A percentile compares a stretch with the other conserved stretches of the same genome.
Conservation (phyloP, 441 rosid species). For the Populus hybrid region DNA sequence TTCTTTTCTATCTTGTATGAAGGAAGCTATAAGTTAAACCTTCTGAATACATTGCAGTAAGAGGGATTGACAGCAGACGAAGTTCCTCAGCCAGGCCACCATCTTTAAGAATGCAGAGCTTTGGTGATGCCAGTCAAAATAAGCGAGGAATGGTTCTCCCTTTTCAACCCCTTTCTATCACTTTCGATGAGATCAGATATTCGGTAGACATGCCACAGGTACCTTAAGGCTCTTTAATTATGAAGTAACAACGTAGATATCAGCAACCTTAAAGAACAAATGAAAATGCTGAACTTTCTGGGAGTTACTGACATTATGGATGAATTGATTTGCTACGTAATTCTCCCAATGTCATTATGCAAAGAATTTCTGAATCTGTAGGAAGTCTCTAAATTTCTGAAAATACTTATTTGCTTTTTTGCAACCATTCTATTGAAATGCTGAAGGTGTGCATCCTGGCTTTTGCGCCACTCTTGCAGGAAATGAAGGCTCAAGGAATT, state of each 20-base stretch:
- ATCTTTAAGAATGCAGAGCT: conserved; percentile 29
- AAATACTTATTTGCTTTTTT: no score
- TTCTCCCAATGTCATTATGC: background rate
- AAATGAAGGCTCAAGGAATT: conserved; percentile 59
- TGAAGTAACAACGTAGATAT: background rate
- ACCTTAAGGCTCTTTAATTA: background rate
- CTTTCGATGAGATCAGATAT: conserved; percentile 57
- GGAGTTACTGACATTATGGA: background rate
- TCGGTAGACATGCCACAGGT: conserved; percentile 74
- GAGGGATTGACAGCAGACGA: conserved; percentile 19
- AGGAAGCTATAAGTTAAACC: conserved; percentile 2
- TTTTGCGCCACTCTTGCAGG: conserved; percentile 30
- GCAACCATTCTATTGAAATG: background rate
- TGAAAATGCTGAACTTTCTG: background rate
- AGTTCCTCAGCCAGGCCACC: conserved; percentile 26
- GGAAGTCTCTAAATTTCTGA: background rate
- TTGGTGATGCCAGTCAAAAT: conserved; percentile 22
- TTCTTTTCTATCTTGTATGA: background rate
- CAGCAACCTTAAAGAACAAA: background rate
- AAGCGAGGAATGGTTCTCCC: conserved; percentile 69
- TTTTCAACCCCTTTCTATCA: conserved; percentile 54
- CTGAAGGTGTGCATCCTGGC: background rate
- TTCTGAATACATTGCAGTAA: conserved; percentile 30
- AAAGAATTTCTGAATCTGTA: background rate
- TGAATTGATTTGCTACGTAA: background rate